Evolutionary conservation across 306 rosid genomes (phyloP), one percentile per base, ranked within the genome.

Genomic region (Acacia crassicarpa): DNA sequence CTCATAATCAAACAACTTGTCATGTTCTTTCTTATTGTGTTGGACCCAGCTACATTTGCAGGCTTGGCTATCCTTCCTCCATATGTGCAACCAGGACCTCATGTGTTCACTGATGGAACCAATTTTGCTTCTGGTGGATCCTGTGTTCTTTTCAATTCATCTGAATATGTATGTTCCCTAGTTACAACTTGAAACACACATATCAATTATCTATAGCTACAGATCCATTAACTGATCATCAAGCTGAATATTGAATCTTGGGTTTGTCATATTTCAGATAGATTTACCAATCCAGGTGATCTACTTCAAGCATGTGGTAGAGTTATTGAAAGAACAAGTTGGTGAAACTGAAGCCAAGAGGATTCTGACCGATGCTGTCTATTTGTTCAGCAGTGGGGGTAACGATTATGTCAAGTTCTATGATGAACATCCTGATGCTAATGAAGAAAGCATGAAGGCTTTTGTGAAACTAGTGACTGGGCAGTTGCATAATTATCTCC

Each of bases 61-160:
- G 32, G n/a, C 2, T 68, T 79, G 25, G 76, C 76, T 14, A 16
- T 81, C 4, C 23, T 88, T 79, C 84, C 81, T 14, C 87, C 91
- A 3, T 90, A 79, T 62, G 74, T 90, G 10, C 33, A 88, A 32
- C 88, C 89, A 0, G 78, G 38, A 19, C 23, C 17, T 8, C 61
- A 62, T 32, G 72, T 38, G 0, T 86, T 71, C n/a, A 67, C 17
- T 0, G 2, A 81, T 14, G 89, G 91, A 15, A 81, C 71, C 4
- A 90, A 86, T 78, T 85, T 90, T 53, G 90, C 89, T 20, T 85
- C 84, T 1, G 88, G 22, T 41, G 94, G 90, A 51, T 74, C 87
- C 14, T 85, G 87, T 61, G 88, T 74, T 78, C 83, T 82, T 13
- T 1, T 6, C 1, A 33, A 14, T 20, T 40, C 27, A 6, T 1